These are phyloP conservation scores for Stachybotrys chartarum DNA, from an alignment of 2,329 filamentous ascomycete species.

Conservation along the genomic window DNA sequence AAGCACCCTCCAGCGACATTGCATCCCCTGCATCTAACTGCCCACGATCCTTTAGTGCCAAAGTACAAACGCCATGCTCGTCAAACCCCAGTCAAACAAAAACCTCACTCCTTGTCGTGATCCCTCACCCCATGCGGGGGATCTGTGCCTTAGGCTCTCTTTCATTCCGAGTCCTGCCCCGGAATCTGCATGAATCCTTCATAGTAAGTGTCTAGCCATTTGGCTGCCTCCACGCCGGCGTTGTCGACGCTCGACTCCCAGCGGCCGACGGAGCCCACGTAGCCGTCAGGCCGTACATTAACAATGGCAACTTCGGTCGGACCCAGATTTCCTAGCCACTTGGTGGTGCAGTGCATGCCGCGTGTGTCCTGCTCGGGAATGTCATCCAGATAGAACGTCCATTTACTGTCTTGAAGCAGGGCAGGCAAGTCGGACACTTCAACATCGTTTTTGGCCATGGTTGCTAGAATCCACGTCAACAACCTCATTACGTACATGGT, in stretches of 20 bases:
- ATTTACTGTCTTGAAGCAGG: slow-evolving; percentile 56
- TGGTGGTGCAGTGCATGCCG: slow-evolving; percentile 51
- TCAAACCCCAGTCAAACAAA: background rate
- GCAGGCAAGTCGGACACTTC: slow-evolving; percentile 60
- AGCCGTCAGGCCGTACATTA: slow-evolving; percentile 67
- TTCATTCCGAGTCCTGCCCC: slow-evolving; percentile 8
- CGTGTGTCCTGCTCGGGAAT: slow-evolving; percentile 47
- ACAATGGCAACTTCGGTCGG: slow-evolving; percentile 54
- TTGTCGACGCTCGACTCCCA: slow-evolving; percentile 46
- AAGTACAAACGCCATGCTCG: background rate
- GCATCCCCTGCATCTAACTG: background rate
- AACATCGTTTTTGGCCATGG: slow-evolving; percentile 53
- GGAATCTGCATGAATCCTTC: slow-evolving; percentile 47
- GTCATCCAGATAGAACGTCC: slow-evolving; percentile 68
- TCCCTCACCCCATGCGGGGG: background rate
- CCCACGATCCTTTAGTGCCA: background rate
- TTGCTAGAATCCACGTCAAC: slow-evolving; percentile 28
- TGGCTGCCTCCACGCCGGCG: slow-evolving; percentile 42
- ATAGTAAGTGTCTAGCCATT: slow-evolving; percentile 49
- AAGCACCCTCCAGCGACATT: background rate
- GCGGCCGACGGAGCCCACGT: slow-evolving; percentile 57
- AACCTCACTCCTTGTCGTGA: background rate
- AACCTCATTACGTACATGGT: background rate
- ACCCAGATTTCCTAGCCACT: slow-evolving; percentile 58
- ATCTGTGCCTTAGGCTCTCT: background rate